Evolutionary conservation across 2,329 filamentous ascomycete species (phyloP).

Genomic region (Epichloe gansuensis): DNA sequence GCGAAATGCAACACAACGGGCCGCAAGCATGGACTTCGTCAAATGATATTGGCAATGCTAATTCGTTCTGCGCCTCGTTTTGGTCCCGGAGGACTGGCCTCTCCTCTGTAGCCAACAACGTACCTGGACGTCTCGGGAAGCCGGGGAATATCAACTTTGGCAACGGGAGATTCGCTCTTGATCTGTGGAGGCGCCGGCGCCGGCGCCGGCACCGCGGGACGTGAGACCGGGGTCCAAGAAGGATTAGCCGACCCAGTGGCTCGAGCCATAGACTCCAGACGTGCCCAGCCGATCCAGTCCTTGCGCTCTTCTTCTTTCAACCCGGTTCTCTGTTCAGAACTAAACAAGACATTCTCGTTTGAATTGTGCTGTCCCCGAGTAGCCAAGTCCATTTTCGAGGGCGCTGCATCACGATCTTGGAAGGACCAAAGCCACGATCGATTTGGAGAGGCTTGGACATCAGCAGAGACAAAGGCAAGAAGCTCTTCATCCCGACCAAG

Average conservation of each 20-base stretch:
- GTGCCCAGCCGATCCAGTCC: slow-evolving; percentile 73
- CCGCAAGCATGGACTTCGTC: slow-evolving; percentile 2
- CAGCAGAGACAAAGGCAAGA: slow-evolving; percentile 71
- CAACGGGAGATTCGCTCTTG: slow-evolving; percentile 21
- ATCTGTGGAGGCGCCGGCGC: slow-evolving; percentile 20
- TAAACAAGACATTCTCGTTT: slow-evolving; percentile 27
- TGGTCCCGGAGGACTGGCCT: slow-evolving; percentile 15
- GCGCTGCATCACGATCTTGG: slow-evolving; percentile 34
- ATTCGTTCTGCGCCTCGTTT: slow-evolving; percentile 20
- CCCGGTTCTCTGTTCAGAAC: slow-evolving; percentile 34
- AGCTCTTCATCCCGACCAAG: slow-evolving; percentile 65
- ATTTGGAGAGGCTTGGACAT: slow-evolving; percentile 69
- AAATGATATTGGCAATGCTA: slow-evolving; percentile 28
- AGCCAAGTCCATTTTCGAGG: slow-evolving; percentile 10
- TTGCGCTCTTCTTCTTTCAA: slow-evolving; percentile 43
- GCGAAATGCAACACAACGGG: neutral
- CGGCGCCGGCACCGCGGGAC: slow-evolving; percentile 13
- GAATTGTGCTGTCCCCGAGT: slow-evolving; percentile 11
- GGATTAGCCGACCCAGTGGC: slow-evolving; percentile 17
- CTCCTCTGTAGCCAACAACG: slow-evolving; percentile 15
- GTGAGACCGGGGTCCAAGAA: slow-evolving; percentile 19
- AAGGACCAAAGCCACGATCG: slow-evolving; percentile 74
- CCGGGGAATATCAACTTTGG: slow-evolving; percentile 16
- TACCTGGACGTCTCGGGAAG: slow-evolving; percentile 19
- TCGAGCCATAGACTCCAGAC: slow-evolving; percentile 42